Base-by-base conservation (phyloP, 2,329 filamentous ascomycete genomes). In the Alternaria metachromatica region DNA sequence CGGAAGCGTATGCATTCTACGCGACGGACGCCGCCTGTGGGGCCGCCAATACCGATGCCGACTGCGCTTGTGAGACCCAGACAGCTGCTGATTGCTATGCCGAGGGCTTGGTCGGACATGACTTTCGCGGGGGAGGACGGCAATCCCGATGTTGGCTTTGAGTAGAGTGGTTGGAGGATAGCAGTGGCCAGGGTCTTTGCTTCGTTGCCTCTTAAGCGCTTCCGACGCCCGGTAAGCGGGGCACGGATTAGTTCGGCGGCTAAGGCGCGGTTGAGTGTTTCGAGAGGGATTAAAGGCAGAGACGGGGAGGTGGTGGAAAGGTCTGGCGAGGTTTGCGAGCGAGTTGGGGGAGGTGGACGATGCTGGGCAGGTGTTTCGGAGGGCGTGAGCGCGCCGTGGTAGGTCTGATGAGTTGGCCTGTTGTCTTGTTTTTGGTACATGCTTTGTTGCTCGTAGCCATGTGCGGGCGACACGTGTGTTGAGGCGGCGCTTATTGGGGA, bases 221-320 rank as follows among this genome's bases (percentile, higher is more conserved):
- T 81, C 28, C 73, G 68, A 0, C 82, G 78, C 11, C 82, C 82
- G 5, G 72, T 70, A 0, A 85, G 69, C 4, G 80, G 80, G 7
- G 83, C 83, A 20, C 82, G 82, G 21, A 85, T 80, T 4, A 85
- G 76, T 61, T 85, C 83, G 41, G 80, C 80, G 6, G 82, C 80
- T 12, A 85, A 73, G 3, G 80, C 80, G 21, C 84, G 80, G 60
- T 84, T 83, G 10, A 85, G 70, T 10, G 76, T 76, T 62, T 84
- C 83, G 12, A 78, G 77, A 3, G 78, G 70, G 37, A 82, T 55
- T 37, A 54, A 45, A 2, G 73, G 70, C 3, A 74, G 43, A 9
- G 63, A 13, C 0, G 63, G 28, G 25, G 59, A 23, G 28, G 56
- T 18, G 18, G 53, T 28, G 21, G 61, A 23, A 3, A 62, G 18